These are phyloP conservation scores for Brassica napus DNA, from an alignment of 345 rosid species.

Conservation along the genomic window DNA sequence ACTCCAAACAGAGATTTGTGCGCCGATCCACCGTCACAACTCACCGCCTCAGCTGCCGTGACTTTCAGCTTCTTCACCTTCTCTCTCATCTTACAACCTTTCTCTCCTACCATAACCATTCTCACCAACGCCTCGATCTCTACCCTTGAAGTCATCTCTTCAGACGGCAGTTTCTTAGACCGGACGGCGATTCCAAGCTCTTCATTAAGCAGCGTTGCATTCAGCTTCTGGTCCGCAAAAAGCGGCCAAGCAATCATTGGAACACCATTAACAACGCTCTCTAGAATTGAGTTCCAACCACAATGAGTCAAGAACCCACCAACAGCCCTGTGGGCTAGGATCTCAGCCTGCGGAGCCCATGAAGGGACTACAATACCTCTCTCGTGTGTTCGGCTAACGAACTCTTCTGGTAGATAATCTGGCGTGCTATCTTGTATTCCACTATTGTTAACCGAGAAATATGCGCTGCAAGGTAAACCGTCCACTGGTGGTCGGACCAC, in stretches of 20 bases:
- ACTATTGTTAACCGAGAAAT: not conserved
- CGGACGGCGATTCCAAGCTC: constrained; percentile 51
- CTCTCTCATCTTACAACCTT: constrained; percentile 43
- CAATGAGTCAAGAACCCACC: constrained; percentile 70
- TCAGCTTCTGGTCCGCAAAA: constrained; percentile 33
- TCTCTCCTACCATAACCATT: constrained; percentile 46
- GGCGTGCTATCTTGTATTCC: not conserved
- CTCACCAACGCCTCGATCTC: constrained; percentile 50
- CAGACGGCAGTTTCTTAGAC: not conserved
- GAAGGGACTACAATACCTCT: constrained; percentile 24
- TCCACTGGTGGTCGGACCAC: constrained; percentile 35
- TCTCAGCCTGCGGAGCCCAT: constrained; percentile 77
- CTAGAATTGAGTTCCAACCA: constrained; percentile 82
- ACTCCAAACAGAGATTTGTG: constrained; percentile 22
- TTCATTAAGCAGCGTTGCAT: constrained; percentile 42
- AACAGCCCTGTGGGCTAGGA: constrained; percentile 53
- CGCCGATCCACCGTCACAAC: constrained; percentile 16
- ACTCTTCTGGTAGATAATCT: constrained; percentile 28
- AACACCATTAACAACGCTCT: constrained; percentile 41
- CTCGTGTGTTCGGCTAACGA: constrained; percentile 9
- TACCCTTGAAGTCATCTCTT: constrained; percentile 9
- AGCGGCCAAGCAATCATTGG: constrained; percentile 67
- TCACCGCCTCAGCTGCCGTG: constrained; percentile 13
- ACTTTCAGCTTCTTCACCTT: constrained; percentile 41
- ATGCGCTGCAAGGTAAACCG: not conserved